phyloP scores from a whole-genome alignment of 2,329 filamentous ascomycete genomes.

The Stagonosporopsis rhizophila region DNA sequence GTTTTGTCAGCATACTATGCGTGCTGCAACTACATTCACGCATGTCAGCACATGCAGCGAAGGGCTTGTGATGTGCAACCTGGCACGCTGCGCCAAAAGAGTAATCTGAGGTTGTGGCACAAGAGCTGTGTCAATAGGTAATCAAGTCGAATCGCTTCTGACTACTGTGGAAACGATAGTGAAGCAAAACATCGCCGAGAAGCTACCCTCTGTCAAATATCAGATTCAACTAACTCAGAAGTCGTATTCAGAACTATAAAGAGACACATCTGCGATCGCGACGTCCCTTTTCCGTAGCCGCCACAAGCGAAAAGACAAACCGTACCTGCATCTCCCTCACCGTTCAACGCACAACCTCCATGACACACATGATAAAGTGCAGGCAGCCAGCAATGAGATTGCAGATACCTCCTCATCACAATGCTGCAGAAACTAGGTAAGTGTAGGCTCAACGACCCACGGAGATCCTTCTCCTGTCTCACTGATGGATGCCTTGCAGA shows the following conservation, averaged over 20 bases:
- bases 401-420: neutral
- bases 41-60: too few relatives aligned
- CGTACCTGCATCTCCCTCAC: constrained; percentile 10
- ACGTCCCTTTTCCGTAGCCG: neutral
- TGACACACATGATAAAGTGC: constrained; percentile 1
- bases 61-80: too few relatives aligned
- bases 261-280: neutral
- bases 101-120: too few relatives aligned
- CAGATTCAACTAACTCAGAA: neutral
- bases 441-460: neutral
- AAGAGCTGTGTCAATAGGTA: too few relatives aligned
- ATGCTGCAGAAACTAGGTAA: neutral
- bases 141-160: too few relatives aligned
- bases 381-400: neutral
- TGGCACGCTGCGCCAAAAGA: too few relatives aligned
- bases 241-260: neutral
- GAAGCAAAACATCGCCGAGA: too few relatives aligned
- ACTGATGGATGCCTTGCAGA: neutral
- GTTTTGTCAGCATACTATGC: too few relatives aligned
- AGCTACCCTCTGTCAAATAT: too few relatives aligned
- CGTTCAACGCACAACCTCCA: neutral
- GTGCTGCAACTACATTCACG: too few relatives aligned
- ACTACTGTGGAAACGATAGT: too few relatives aligned
- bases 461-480: neutral
- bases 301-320: neutral